These are phyloP conservation scores for Acarospora socialis DNA, from an alignment of 2,329 filamentous ascomycete species.

Conservation along the genomic window DNA sequence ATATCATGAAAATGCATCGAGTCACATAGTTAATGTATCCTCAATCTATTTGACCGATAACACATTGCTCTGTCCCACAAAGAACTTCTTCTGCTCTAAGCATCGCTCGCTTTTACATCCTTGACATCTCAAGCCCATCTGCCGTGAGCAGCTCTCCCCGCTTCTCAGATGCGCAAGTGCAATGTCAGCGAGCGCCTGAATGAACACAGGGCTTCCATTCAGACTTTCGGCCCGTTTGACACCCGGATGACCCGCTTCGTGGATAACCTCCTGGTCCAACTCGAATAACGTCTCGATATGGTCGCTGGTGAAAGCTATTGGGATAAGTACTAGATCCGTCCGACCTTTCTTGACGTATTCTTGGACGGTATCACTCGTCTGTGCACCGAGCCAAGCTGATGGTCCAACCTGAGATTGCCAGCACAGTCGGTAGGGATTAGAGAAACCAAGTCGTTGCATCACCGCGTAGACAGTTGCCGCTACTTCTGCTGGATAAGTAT, in stretches of 20 bases:
- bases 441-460: conserved; percentile 79
- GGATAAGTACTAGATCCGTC: conserved; percentile 79
- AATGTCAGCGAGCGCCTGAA: conserved; percentile 74
- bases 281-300: conserved; percentile 97
- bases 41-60: background rate
- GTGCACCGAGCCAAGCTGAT: conserved; percentile 85
- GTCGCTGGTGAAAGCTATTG: conserved; percentile 96
- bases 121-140: conserved; percentile 85
- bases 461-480: conserved; percentile 92
- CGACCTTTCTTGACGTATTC: conserved; percentile 83
- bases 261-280: conserved; percentile 87
- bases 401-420: conserved; percentile 99
- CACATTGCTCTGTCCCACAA: conserved; percentile 30
- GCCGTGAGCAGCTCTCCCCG: conserved; percentile 56
- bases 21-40: too few relatives aligned
- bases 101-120: conserved; percentile 86
- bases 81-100: conserved; percentile 53
- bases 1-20: too few relatives aligned
- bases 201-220: conserved; percentile 84
- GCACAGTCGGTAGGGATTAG: conserved; percentile 81
- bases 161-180: conserved; percentile 65
- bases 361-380: conserved; percentile 78
- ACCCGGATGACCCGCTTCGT: conserved; percentile 58
- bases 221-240: conserved; percentile 85
- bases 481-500: conserved; percentile 90